Conservation (phyloP, 192 early-diverging fungal species). For the Gamsiella multidivaricata region DNA sequence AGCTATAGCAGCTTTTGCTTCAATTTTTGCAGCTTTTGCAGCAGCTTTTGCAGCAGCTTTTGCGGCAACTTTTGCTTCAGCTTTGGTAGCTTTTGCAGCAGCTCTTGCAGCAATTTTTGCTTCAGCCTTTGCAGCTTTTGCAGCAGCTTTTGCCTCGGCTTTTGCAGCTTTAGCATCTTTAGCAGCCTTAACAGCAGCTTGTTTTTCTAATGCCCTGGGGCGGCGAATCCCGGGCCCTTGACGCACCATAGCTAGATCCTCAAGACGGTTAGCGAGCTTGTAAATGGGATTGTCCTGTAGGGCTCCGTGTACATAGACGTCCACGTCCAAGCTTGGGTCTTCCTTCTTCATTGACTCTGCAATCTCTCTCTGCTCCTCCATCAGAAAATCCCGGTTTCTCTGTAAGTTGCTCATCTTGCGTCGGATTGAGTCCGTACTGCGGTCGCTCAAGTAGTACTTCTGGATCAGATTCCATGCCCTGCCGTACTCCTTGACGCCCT, state of each 20-base stretch:
- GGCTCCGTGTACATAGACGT: background rate
- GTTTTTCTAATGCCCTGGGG: too few species aligned
- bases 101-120: background rate
- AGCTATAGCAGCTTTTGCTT: too few species aligned
- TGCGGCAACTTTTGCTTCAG: too few species aligned
- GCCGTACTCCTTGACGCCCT: constrained; percentile 17
- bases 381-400: constrained; percentile 7
- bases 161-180: background rate
- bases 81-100: background rate
- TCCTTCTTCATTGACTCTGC: background rate
- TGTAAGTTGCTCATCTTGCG: constrained; percentile 39
- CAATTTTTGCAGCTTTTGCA: too few species aligned
- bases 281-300: background rate
- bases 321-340: background rate
- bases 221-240: too few species aligned
- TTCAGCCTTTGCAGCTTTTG: background rate
- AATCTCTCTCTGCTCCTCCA: background rate
- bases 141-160: too few species aligned
- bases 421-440: constrained; percentile 37
- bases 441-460: constrained; percentile 8
- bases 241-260: too few species aligned
- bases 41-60: too few species aligned
- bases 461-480: constrained; percentile 21
- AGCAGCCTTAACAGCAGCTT: background rate
- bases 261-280: background rate